A percentile compares a stretch with the other conserved stretches of the same genome.
Conservation (phyloP, 768 basidiomycete genomes). For the Boletus speciosus region DNA sequence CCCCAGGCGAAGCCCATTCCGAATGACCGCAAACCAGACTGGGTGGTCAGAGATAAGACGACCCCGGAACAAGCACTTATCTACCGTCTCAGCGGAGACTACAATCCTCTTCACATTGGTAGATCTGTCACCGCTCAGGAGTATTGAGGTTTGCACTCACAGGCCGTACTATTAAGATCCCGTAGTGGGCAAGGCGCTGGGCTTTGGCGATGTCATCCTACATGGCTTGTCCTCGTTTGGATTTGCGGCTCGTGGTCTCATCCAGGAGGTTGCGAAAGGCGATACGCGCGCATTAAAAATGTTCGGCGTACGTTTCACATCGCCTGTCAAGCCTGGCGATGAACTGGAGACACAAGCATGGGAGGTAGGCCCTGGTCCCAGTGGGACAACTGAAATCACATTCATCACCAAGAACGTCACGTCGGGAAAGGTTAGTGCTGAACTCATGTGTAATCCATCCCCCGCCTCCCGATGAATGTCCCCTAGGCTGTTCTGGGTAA, state of each 20-base stretch:
- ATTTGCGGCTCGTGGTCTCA: conserved; percentile 73
- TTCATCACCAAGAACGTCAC: conserved; percentile 61
- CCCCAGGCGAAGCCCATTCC: conserved; percentile 60
- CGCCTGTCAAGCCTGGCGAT: conserved; percentile 82
- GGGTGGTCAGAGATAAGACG: conserved; percentile 58
- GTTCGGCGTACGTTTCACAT: conserved; percentile 75
- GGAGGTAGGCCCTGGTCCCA: conserved; percentile 67
- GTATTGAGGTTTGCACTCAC: not conserved
- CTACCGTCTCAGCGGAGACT: conserved; percentile 76
- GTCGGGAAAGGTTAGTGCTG: conserved; percentile 50
- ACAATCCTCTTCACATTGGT: conserved; percentile 78
- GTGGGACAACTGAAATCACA: conserved; percentile 54
- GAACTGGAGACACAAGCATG: conserved; percentile 73
- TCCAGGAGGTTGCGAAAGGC: conserved; percentile 58
- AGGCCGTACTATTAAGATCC: conserved; percentile 49
- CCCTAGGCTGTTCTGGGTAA: conserved; percentile 50
- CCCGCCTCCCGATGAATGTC: not conserved
- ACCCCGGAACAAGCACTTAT: conserved; percentile 63
- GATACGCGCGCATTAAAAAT: conserved; percentile 61
- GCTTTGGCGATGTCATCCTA: conserved; percentile 82
- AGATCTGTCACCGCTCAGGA: conserved; percentile 6
- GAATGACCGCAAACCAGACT: conserved; percentile 58
- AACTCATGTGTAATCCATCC: not conserved
- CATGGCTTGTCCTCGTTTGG: conserved; percentile 84
- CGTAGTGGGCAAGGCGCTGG: conserved; percentile 60